Evolutionary conservation across 768 basidiomycete genomes (phyloP).

Genomic region (Mycena venus): DNA sequence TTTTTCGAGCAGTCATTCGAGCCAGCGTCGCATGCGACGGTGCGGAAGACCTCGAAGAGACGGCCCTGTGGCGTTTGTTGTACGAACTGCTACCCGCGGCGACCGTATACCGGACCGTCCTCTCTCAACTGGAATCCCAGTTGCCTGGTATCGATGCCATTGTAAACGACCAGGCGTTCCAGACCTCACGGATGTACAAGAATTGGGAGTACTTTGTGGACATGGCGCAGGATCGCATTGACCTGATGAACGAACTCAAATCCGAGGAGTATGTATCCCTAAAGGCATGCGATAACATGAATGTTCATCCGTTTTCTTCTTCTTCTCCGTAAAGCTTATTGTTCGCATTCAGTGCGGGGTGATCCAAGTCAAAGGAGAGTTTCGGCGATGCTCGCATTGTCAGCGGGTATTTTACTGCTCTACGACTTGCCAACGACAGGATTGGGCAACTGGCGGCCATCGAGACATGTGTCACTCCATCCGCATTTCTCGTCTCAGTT

Average conservation of each 20-base stretch:
- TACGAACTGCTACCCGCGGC: neutral
- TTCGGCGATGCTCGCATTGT: neutral
- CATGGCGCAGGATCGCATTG: neutral
- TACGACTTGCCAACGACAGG: too few species aligned
- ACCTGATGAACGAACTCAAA: neutral
- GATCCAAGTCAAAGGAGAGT: neutral
- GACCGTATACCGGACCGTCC: neutral
- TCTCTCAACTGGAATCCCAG: neutral
- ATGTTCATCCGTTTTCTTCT: too few species aligned
- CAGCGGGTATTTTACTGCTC: neutral
- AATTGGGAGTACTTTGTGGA: neutral
- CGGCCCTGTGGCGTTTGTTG: neutral
- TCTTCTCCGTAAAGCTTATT: too few species aligned
- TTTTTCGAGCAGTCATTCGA: neutral
- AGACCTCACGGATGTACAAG: neutral
- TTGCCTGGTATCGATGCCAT: neutral
- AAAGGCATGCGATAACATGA: neutral
- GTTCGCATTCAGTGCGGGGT: too few species aligned
- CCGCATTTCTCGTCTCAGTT: neutral
- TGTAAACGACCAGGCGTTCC: neutral
- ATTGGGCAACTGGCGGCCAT: neutral
- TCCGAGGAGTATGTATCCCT: neutral
- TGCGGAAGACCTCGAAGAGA: neutral
- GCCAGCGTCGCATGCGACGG: neutral
- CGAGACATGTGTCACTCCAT: neutral